Conservation (phyloP, 2,329 filamentous ascomycete species). For the Beauveria rudraprayagi region DNA sequence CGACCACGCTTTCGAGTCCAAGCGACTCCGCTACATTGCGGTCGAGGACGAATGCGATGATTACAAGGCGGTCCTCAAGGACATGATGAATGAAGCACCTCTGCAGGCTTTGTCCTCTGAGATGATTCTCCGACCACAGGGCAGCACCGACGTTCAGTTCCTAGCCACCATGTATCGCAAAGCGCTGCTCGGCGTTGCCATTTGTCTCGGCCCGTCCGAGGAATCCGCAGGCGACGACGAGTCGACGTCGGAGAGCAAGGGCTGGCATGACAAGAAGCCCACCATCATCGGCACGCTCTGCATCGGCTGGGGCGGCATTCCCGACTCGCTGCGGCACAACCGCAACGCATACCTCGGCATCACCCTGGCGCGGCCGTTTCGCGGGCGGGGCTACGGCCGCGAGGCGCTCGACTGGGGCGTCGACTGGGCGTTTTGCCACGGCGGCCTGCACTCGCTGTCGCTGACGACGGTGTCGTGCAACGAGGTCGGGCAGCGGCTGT, state of each 20-base stretch:
- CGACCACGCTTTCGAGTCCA: conserved; percentile 14
- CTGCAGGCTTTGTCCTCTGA: conserved; percentile 13
- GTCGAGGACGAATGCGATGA: conserved; percentile 14
- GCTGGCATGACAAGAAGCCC: background rate
- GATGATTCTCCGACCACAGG: conserved; percentile 8
- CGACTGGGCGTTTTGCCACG: conserved; percentile 12
- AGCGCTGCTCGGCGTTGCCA: conserved; percentile 16
- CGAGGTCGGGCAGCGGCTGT: conserved; percentile 3
- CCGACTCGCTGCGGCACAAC: conserved; percentile 9
- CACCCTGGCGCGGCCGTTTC: background rate
- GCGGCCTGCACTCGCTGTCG: conserved; percentile 6
- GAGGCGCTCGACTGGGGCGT: conserved; percentile 13
- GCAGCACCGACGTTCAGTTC: conserved; percentile 13
- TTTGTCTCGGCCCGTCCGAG: conserved; percentile 15
- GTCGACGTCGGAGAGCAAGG: background rate
- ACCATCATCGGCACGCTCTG: conserved; percentile 17
- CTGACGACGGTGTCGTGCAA: conserved; percentile 8
- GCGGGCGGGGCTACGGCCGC: conserved; percentile 8
- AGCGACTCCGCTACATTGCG: conserved; percentile 15
- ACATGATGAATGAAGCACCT: conserved; percentile 13
- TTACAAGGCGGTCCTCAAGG: conserved; percentile 13
- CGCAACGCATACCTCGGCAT: conserved; percentile 12
- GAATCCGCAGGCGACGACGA: background rate
- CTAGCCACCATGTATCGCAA: conserved; percentile 12
- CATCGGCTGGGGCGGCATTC: conserved; percentile 11